These are phyloP conservation scores for Mucor piriformis DNA, from an alignment of 371 early-diverging fungal species.

Conservation along the genomic window DNA sequence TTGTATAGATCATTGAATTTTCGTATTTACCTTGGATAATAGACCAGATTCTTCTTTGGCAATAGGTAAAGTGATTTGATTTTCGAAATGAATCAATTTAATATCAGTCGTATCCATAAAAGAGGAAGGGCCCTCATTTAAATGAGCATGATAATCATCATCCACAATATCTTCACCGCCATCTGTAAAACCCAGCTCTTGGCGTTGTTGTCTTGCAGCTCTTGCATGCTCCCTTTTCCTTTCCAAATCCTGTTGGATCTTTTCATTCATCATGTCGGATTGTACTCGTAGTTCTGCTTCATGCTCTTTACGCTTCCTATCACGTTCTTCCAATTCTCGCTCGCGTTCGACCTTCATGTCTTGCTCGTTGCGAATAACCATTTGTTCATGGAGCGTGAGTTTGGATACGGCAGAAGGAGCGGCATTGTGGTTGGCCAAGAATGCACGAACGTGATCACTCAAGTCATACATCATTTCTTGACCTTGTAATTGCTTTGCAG, in stretches of 20 bases:
- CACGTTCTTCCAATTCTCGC: constrained; percentile 43
- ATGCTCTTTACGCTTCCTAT: constrained; percentile 42
- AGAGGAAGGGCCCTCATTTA: constrained; percentile 14
- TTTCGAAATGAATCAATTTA: constrained; percentile 52
- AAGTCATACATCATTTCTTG: constrained; percentile 81
- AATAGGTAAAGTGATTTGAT: constrained; percentile 48
- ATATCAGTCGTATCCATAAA: constrained; percentile 38
- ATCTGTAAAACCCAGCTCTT: constrained; percentile 38
- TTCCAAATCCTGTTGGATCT: constrained; percentile 60
- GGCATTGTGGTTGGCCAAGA: constrained; percentile 65
- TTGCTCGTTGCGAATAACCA: constrained; percentile 62
- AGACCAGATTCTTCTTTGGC: constrained; percentile 42
- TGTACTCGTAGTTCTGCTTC: constrained; percentile 55
- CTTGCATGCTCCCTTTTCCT: constrained; percentile 49
- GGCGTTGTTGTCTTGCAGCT: constrained; percentile 31
- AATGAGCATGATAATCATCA: constrained; percentile 34
- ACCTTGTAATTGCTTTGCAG: constrained; percentile 57
- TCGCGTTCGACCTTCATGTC: constrained; percentile 51
- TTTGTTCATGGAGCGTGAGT: constrained; percentile 63
- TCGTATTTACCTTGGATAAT: constrained; percentile 15
- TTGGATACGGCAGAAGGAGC: constrained; percentile 56
- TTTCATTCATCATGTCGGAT: constrained; percentile 56
- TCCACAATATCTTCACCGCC: constrained; percentile 25
- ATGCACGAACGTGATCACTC: constrained; percentile 65
- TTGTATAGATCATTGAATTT: neutral